These are phyloP conservation scores for Cryptosporidium muris DNA, from an alignment of 169 alveolate species.

Conservation along the genomic window DNA sequence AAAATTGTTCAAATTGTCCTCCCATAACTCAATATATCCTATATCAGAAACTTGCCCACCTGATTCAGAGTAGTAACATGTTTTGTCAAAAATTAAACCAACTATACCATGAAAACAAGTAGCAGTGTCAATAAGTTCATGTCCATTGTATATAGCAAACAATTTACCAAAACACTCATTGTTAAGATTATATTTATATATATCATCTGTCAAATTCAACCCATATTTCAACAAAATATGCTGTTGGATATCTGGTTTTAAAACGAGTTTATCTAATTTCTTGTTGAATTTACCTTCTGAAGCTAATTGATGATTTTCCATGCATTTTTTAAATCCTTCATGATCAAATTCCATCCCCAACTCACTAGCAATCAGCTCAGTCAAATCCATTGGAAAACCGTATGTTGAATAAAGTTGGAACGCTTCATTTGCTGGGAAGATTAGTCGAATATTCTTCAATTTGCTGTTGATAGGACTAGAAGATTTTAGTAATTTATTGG, in stretches of 20 bases:
- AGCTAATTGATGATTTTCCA: slow-evolving; percentile 81
- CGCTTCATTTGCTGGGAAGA: slow-evolving; percentile 83
- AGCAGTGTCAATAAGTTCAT: slow-evolving; percentile 25
- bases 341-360: slow-evolving; percentile 79
- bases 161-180: slow-evolving; percentile 9
- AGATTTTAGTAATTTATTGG: slow-evolving; percentile 11
- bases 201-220: slow-evolving; percentile 49
- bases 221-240: slow-evolving; percentile 4
- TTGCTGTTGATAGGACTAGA: neutral
- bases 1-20: slow-evolving; percentile 69
- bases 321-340: slow-evolving; percentile 82
- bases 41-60: slow-evolving; percentile 79
- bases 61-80: slow-evolving; percentile 88
- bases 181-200: slow-evolving; percentile 10
- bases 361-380: slow-evolving; percentile 92
- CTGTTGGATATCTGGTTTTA: slow-evolving; percentile 57
- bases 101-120: slow-evolving; percentile 22
- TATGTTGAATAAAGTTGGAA: slow-evolving; percentile 89
- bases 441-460: slow-evolving; percentile 37
- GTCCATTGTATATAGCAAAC: slow-evolving; percentile 71
- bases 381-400: slow-evolving; percentile 93
- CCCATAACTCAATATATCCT: slow-evolving; percentile 59
- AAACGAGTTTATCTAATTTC: slow-evolving; percentile 4
- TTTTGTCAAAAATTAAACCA: slow-evolving; percentile 84
- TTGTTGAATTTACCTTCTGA: slow-evolving; percentile 79